phyloP scores from a whole-genome alignment of 345 rosid species.

The Zanthoxylum bungeanum region DNA sequence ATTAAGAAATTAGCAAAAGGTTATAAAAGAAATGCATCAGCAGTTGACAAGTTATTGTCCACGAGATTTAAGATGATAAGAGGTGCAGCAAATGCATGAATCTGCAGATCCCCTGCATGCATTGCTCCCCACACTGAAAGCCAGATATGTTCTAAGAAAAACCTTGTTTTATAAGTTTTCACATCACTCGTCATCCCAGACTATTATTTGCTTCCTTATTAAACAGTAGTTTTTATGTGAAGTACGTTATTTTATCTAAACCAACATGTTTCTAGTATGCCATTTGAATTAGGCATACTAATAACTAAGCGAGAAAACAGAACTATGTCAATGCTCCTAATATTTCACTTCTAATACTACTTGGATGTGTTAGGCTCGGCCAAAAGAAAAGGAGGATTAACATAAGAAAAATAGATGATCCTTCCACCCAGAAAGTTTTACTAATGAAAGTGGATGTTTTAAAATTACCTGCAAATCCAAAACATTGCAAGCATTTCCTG shows the following conservation, averaged over 20 bases:
- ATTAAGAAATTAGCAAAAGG: neutral
- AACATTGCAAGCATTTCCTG: conserved; percentile 44
- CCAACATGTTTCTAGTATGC: too few species aligned
- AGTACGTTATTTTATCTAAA: neutral
- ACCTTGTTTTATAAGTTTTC: neutral
- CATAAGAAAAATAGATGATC: neutral
- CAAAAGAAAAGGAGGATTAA: neutral
- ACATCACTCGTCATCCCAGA: neutral
- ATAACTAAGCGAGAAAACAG: too few species aligned
- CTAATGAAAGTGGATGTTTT: neutral
- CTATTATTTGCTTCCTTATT: neutral
- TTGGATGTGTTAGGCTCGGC: neutral
- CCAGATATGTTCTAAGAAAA: neutral
- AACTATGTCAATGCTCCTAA: neutral
- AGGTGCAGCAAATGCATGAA: neutral
- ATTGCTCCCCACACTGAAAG: neutral
- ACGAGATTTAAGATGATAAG: neutral
- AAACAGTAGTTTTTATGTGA: too few species aligned
- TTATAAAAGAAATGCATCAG: neutral
- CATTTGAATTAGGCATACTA: neutral
- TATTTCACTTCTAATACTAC: neutral
- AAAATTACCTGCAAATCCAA: conserved; percentile 52
- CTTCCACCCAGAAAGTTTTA: neutral
- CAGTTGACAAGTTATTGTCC: neutral
- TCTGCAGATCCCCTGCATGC: neutral